Conservation (phyloP, 2,329 filamentous ascomycete species). For the Pseudomassariella vexata region DNA sequence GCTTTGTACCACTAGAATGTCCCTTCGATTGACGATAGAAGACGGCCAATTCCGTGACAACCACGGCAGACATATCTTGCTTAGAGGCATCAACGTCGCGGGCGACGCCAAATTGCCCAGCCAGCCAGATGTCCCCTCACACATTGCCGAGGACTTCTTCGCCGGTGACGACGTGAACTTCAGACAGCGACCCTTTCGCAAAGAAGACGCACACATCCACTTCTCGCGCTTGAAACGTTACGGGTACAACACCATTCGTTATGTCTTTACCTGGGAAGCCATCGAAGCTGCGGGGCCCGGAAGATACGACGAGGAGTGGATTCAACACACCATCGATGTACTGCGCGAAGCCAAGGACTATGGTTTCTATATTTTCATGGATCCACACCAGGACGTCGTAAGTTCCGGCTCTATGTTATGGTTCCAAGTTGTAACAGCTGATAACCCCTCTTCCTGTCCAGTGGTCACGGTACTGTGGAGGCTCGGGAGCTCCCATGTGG, state of each 20-base stretch:
- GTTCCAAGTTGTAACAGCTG: conserved; percentile 3
- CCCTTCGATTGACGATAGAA: conserved; percentile 75
- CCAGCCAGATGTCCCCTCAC: conserved; percentile 74
- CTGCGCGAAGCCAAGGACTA: conserved; percentile 80
- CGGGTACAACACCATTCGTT: conserved; percentile 94
- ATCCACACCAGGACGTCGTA: conserved; percentile 96
- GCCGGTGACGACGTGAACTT: conserved; percentile 90
- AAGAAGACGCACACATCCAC: conserved; percentile 77
- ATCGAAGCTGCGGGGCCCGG: conserved; percentile 89
- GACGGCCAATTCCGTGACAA: conserved; percentile 78
- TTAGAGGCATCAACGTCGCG: conserved; percentile 91
- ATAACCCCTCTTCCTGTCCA: conserved; percentile 28
- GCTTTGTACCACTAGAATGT: conserved; percentile 50
- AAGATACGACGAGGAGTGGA: conserved; percentile 89
- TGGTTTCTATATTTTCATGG: conserved; percentile 96
- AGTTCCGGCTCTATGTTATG: conserved; percentile 24
- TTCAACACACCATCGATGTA: conserved; percentile 82
- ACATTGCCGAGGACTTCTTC: conserved; percentile 75
- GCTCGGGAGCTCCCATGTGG: conserved; percentile 96
- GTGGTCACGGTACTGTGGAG: conserved; percentile 93
- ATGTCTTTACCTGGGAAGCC: conserved; percentile 99
- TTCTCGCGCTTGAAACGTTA: conserved; percentile 81
- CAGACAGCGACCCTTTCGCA: conserved; percentile 75
- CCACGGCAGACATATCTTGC: conserved; percentile 75
- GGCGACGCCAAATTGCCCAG: conserved; percentile 87